Conservation (phyloP, 2,329 filamentous ascomycete genomes). For the Scopulariopsis brevicaulis region DNA sequence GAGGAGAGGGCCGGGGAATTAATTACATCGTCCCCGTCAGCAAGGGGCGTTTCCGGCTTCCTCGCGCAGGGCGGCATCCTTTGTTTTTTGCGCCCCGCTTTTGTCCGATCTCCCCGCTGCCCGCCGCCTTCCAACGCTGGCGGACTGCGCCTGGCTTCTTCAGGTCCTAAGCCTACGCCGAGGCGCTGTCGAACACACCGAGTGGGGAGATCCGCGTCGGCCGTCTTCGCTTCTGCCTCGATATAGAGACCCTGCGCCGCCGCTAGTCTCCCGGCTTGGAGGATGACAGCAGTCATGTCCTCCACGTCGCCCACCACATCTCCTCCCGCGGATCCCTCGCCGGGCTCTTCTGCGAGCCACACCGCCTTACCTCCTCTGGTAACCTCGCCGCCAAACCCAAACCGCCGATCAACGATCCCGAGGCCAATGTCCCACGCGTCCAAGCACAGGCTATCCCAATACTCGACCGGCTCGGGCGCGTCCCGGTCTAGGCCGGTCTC, state of each 20-base stretch:
- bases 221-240: background rate
- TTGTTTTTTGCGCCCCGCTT: background rate
- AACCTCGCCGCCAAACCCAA: conserved; percentile 42
- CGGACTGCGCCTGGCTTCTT: background rate
- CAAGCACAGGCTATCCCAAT: conserved; percentile 74
- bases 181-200: background rate
- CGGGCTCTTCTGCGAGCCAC: conserved; percentile 36
- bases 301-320: conserved; percentile 43
- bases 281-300: conserved; percentile 45
- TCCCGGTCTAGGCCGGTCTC: conserved; percentile 69
- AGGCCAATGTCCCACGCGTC: conserved; percentile 66
- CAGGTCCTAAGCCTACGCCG: background rate
- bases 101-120: background rate
- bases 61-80: background rate
- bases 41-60: background rate
- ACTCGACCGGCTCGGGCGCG: conserved; percentile 59
- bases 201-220: background rate
- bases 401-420: conserved; percentile 48
- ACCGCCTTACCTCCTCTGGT: conserved; percentile 44
- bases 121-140: background rate
- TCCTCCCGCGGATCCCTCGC: conserved; percentile 33
- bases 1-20: background rate
- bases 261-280: conserved; percentile 11
- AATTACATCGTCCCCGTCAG: background rate
- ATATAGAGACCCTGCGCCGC: background rate